A percentile compares a stretch with the other conserved stretches of the same genome.
phyloP scores from a whole-genome alignment of 2,329 filamentous ascomycete genomes.

The Neofusicoccum sp. region DNA sequence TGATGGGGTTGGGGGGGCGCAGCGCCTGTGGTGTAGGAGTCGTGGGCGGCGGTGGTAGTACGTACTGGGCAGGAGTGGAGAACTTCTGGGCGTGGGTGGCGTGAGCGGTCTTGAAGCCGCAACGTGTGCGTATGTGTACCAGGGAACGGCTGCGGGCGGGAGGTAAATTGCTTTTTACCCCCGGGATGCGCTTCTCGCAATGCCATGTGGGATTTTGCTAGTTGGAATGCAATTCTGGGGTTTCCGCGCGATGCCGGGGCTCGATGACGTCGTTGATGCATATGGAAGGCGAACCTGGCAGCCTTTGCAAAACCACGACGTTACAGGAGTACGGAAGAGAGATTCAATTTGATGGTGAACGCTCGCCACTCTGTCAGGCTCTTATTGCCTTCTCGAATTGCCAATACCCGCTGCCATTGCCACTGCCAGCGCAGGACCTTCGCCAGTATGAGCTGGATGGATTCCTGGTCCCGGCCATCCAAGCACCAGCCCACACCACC shows the following conservation, averaged over 20 bases:
- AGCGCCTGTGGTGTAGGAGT: background rate
- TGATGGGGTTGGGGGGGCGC: background rate
- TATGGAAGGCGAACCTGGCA: background rate
- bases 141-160: background rate
- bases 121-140: background rate
- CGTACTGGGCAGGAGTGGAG: background rate
- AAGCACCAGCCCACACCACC: slow-evolving; percentile 47
- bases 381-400: background rate
- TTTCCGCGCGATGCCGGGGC: background rate
- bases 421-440: background rate
- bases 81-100: background rate
- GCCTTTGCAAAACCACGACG: background rate
- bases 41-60: background rate
- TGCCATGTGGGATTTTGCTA: background rate
- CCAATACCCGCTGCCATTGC: background rate
- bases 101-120: background rate
- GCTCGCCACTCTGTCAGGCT: background rate
- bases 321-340: background rate
- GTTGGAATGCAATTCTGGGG: background rate
- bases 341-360: background rate
- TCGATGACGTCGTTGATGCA: slow-evolving; percentile 6
- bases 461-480: slow-evolving; percentile 46
- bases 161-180: background rate
- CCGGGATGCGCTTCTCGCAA: background rate
- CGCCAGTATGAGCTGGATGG: slow-evolving; percentile 49